phyloP scores from a whole-genome alignment of 768 basidiomycete genomes.

The Pilatotrama ljubarskyi region DNA sequence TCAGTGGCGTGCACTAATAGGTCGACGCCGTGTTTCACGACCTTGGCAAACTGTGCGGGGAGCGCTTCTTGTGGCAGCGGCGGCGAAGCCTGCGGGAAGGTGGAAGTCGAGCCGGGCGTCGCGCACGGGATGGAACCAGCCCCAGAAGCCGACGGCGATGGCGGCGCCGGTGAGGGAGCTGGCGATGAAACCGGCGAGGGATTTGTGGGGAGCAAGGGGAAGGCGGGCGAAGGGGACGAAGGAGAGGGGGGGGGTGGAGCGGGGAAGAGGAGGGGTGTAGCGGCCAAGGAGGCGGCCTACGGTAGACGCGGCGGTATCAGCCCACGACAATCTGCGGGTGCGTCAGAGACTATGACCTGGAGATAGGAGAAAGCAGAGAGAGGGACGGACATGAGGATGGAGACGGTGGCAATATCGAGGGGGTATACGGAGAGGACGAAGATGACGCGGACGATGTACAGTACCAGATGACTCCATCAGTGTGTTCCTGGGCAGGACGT shows the following conservation, averaged over 20 bases:
- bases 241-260: slow-evolving; percentile 33
- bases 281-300: slow-evolving; percentile 83
- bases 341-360: slow-evolving; percentile 4
- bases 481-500: slow-evolving; percentile 48
- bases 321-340: slow-evolving; percentile 80
- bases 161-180: slow-evolving; percentile 70
- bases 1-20: slow-evolving; percentile 16
- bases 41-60: slow-evolving; percentile 21
- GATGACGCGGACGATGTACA: slow-evolving; percentile 83
- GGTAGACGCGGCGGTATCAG: slow-evolving; percentile 92
- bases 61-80: slow-evolving; percentile 15
- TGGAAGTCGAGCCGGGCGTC: slow-evolving; percentile 40
- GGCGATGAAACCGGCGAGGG: slow-evolving; percentile 80
- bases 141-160: slow-evolving; percentile 75
- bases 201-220: slow-evolving; percentile 80
- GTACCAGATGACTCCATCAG: slow-evolving; percentile 92
- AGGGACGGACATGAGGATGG: slow-evolving; percentile 79
- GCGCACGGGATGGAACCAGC: slow-evolving; percentile 51
- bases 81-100: slow-evolving; percentile 28
- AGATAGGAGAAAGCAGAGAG: slow-evolving; percentile 2
- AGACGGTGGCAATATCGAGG: slow-evolving; percentile 84
- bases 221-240: slow-evolving; percentile 44
- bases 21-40: slow-evolving; percentile 31
- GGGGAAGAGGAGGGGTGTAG: slow-evolving; percentile 63
- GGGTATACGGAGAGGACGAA: slow-evolving; percentile 76